These are phyloP conservation scores for Colletotrichum brevisporum DNA, from an alignment of 2,329 filamentous ascomycete species.

Conservation along the genomic window DNA sequence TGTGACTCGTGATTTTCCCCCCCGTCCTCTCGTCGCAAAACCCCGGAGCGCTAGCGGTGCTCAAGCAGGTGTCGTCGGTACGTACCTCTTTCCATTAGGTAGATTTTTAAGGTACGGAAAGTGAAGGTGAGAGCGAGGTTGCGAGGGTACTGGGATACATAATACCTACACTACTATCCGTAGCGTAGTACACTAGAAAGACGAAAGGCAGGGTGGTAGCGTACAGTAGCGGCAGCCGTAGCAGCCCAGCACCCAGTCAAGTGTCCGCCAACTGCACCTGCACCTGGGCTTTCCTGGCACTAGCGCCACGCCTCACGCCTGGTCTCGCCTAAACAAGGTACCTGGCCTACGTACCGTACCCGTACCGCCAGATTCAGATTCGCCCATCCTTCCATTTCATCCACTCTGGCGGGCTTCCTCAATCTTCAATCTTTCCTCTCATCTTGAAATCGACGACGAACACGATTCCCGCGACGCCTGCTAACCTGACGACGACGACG, in stretches of 20 bases:
- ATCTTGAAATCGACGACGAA: conserved; percentile 40
- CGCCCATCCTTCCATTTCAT: conserved; percentile 40
- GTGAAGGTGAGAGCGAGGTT: conserved; percentile 1
- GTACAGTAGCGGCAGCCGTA: not conserved
- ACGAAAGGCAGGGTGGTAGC: conserved; percentile 4
- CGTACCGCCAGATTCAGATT: conserved; percentile 40
- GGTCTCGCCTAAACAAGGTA: conserved; percentile 42
- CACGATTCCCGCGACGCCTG: conserved; percentile 13
- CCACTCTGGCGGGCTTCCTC: conserved; percentile 40
- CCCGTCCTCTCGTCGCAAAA: conserved; percentile 13
- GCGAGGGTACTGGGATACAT: no score
- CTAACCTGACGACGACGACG: conserved; percentile 1
- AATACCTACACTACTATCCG: no score
- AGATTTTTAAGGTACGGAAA: not conserved
- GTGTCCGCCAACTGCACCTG: conserved; percentile 15
- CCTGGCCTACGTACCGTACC: conserved; percentile 33
- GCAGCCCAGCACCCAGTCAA: conserved; percentile 7
- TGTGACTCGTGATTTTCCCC: not conserved
- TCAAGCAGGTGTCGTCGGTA: conserved; percentile 7
- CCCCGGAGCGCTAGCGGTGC: conserved; percentile 12
- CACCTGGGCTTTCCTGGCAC: conserved; percentile 35
- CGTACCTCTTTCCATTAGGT: conserved; percentile 5
- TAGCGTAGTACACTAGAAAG: not conserved
- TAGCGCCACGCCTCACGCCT: conserved; percentile 41
- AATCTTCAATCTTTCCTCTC: conserved; percentile 41